A percentile compares a stretch with the other conserved stretches of the same genome.
phyloP scores from a whole-genome alignment of 768 basidiomycete genomes.

The Panaeolus papilionaceus region DNA sequence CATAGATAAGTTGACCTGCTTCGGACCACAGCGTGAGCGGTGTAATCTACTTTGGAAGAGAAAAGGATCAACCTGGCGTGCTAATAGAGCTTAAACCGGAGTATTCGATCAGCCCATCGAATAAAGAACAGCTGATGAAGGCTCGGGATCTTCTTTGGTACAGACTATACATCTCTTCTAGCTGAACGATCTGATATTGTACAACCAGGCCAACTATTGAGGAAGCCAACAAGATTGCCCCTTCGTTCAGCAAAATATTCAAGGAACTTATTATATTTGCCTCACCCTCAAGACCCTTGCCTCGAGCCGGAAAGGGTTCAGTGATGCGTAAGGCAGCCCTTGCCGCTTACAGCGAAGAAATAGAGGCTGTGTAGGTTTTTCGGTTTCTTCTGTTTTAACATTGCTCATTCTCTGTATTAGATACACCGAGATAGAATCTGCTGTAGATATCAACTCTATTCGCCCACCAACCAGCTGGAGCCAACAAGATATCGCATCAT shows the following conservation, averaged over 20 bases:
- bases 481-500: conserved; percentile 19
- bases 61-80: conserved; percentile 41
- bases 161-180: no score
- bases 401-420: conserved; percentile 15
- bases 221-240: conserved; percentile 49
- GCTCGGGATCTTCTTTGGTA: conserved; percentile 45
- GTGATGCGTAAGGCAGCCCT: conserved; percentile 51
- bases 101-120: conserved; percentile 33
- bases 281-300: conserved; percentile 42
- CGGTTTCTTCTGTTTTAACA: conserved; percentile 16
- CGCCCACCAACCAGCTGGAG: conserved; percentile 27
- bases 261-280: conserved; percentile 59
- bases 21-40: conserved; percentile 28
- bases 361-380: conserved; percentile 46
- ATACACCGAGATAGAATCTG: conserved; percentile 27
- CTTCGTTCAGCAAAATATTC: conserved; percentile 51
- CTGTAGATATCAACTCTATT: conserved; percentile 19
- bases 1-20: no score
- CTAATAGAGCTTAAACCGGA: conserved; percentile 38
- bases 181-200: neutral
- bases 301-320: conserved; percentile 55
- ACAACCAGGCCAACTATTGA: conserved; percentile 37
- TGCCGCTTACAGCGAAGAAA: conserved; percentile 48
- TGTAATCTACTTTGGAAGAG: conserved; percentile 51
- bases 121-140: conserved; percentile 29